Percentiles rank a stretch among this genome's conserved stretches.
Conservation (phyloP, 2,329 filamentous ascomycete genomes). For the Colletotrichum sublineola region DNA sequence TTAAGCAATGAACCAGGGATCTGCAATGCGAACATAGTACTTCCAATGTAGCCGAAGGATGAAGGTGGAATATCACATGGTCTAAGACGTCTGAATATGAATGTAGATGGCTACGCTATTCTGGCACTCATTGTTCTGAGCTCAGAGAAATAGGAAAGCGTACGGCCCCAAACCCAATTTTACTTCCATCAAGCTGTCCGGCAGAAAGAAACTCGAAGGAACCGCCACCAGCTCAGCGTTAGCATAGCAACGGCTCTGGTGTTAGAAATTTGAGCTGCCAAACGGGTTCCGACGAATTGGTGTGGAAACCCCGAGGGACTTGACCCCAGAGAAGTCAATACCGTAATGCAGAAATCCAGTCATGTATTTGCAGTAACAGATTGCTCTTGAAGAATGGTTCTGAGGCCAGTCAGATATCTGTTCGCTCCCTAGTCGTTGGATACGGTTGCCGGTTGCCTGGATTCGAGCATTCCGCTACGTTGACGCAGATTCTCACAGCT, state of each 20-base stretch:
- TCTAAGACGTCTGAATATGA: neutral
- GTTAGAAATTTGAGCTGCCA: neutral
- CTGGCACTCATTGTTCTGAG: neutral
- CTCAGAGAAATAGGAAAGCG: neutral
- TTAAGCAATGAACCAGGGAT: neutral
- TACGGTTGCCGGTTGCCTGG: neutral
- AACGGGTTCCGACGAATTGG: neutral
- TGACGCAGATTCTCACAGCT: neutral
- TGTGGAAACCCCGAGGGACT: neutral
- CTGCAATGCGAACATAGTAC: too few species aligned
- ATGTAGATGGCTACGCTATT: neutral
- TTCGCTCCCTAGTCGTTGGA: neutral
- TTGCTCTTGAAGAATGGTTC: neutral
- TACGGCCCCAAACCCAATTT: too few species aligned
- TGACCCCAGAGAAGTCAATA: neutral
- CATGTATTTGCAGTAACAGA: neutral
- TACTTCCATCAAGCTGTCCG: too few species aligned
- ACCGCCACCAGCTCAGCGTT: neutral
- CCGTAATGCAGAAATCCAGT: neutral
- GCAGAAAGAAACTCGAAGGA: rapidly evolving
- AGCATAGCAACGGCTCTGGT: neutral
- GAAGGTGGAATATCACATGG: neutral
- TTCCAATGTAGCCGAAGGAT: too few species aligned
- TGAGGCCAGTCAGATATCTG: neutral
- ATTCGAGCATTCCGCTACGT: neutral